Evolutionary conservation across 208 protist species (phyloP).

Genomic region (Phytomonas sp.): DNA sequence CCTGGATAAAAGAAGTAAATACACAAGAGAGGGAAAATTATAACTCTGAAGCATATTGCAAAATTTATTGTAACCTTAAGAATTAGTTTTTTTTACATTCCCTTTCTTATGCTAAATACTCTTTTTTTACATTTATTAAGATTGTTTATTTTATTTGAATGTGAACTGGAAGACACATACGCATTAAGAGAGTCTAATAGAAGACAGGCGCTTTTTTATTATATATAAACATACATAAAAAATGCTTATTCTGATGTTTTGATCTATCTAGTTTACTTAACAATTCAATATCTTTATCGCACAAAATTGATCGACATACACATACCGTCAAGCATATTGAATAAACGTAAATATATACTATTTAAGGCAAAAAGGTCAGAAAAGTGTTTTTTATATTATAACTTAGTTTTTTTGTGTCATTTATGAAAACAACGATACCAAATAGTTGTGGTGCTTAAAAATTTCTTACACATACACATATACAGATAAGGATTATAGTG

Average conservation of each 20-base stretch:
- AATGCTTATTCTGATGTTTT: background rate
- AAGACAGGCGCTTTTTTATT: conserved; percentile 1
- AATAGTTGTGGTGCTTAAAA: background rate
- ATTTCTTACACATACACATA: background rate
- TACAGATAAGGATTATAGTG: conserved; percentile 1
- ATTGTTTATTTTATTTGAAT: conserved; percentile 17
- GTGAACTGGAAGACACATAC: conserved; percentile 6
- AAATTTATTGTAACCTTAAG: conserved; percentile 14
- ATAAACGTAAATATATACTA: background rate
- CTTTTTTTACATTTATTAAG: conserved; percentile 10
- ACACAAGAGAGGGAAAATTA: background rate
- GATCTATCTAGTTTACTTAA: background rate
- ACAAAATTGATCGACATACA: conserved; percentile 7
- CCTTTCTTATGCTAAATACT: background rate
- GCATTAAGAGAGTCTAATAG: background rate
- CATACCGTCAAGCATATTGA: conserved; percentile 11
- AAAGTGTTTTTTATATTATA: conserved; percentile 2
- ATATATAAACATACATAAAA: background rate
- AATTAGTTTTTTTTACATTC: conserved; percentile 2
- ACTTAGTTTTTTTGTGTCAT: background rate
- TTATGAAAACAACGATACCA: background rate
- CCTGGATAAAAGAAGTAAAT: background rate
- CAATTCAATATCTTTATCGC: background rate
- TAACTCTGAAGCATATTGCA: conserved; percentile 4
- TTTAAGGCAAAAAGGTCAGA: background rate